Percentiles rank a stretch among this genome's conserved stretches.
phyloP scores from a whole-genome alignment of 257 asterid species.

The Solanum chmielewskii region DNA sequence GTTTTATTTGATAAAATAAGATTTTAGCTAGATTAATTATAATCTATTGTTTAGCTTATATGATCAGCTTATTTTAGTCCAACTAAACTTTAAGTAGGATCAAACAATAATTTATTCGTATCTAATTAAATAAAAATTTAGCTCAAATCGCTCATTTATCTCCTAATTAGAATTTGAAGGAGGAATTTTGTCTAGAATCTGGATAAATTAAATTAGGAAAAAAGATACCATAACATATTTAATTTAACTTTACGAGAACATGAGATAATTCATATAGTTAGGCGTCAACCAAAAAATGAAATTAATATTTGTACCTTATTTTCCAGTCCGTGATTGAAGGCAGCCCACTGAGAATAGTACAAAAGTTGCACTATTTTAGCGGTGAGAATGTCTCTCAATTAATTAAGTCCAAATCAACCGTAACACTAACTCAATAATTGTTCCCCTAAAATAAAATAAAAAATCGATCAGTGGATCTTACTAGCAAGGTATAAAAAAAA shows the following conservation, averaged over 20 bases:
- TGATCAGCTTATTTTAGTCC: neutral
- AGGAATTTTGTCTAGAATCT: neutral
- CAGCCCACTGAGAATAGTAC: neutral
- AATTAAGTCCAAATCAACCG: neutral
- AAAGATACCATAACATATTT: neutral
- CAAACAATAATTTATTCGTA: neutral
- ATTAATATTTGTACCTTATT: neutral
- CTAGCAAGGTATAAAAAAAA: neutral
- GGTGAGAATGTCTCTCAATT: neutral
- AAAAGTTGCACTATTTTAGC: neutral
- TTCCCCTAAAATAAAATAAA: neutral
- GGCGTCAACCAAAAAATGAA: neutral
- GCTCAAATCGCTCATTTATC: neutral
- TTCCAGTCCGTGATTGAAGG: neutral
- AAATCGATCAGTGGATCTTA: neutral
- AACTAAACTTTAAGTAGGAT: neutral
- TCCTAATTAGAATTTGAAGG: neutral
- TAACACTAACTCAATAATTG: neutral
- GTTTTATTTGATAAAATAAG: neutral
- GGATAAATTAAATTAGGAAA: neutral
- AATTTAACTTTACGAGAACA: neutral
- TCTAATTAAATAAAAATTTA: neutral
- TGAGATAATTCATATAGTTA: neutral
- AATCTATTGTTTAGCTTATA: neutral
- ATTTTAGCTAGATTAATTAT: neutral